Conservation (phyloP, 2,329 filamentous ascomycete species). For the Fusarium torulosum region DNA sequence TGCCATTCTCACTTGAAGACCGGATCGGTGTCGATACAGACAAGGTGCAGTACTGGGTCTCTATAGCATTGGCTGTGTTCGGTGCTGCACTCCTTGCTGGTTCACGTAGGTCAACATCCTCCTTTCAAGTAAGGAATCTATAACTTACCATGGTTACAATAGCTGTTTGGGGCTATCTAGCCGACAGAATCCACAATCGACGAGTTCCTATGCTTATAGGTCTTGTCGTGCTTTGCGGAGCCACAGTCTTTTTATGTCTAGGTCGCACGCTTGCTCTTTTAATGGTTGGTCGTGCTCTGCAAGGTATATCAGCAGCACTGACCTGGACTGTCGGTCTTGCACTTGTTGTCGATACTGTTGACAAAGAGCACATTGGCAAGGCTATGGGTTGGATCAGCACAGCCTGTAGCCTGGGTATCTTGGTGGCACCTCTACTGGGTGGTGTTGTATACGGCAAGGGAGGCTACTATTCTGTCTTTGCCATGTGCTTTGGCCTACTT, state of each 20-base stretch:
- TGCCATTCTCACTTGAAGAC: slow-evolving; percentile 50
- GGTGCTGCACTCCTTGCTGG: slow-evolving; percentile 50
- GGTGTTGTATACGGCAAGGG: slow-evolving; percentile 52
- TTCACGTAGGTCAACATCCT: slow-evolving; percentile 47
- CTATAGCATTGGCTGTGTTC: slow-evolving; percentile 53
- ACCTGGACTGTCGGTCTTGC: slow-evolving; percentile 56
- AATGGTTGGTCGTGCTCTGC: slow-evolving; percentile 51
- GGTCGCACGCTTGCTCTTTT: slow-evolving; percentile 51
- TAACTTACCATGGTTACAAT: slow-evolving; percentile 8
- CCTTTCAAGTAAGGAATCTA: background rate
- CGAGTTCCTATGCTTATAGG: slow-evolving; percentile 52
- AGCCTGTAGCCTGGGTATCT: slow-evolving; percentile 51
- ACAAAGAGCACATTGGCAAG: slow-evolving; percentile 49
- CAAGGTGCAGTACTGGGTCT: slow-evolving; percentile 54
- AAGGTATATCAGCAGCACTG: slow-evolving; percentile 52
- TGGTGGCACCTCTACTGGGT: slow-evolving; percentile 51
- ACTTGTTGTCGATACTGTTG: slow-evolving; percentile 53
- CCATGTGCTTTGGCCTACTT: slow-evolving; percentile 54
- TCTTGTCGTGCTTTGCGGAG: slow-evolving; percentile 48
- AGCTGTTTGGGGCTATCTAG: slow-evolving; percentile 55
- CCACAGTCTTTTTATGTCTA: slow-evolving; percentile 52
- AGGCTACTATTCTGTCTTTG: slow-evolving; percentile 53
- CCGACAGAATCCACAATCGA: slow-evolving; percentile 52
- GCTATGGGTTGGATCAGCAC: slow-evolving; percentile 54
- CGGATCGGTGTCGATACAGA: slow-evolving; percentile 45